Base-by-base conservation (phyloP, 2,329 filamentous ascomycete species). In the Aspergillus clavatus region DNA sequence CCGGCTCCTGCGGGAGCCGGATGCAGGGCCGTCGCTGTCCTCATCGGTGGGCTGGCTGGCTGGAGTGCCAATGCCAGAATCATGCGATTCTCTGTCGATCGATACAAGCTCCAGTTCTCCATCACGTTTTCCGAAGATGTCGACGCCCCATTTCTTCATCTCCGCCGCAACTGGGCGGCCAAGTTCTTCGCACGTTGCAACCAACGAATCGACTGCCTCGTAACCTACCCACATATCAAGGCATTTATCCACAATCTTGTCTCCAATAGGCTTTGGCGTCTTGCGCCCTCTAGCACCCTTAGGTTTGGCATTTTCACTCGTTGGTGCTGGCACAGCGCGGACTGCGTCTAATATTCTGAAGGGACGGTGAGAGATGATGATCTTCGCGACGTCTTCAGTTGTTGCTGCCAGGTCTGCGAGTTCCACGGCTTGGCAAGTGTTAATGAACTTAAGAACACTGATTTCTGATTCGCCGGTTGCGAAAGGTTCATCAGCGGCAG, bases 321-420 rank as follows among this genome's bases (percentile, higher is more conserved):
- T 19, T 5, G 62, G 62, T 37, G 77, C 65, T 23, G 81, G 80
- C 18, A 95, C 80, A 7, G 73, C 74, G 40, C 83, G 78, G 6
- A 91, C 82, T 12, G 81, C 77, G 10, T 80, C 74, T 5, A 96
- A 68, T 36, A 71, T 76, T 3, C 63, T 64, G 62, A 95, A 97
- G 0, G 91, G 91, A 7, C 88, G 82, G 50, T 86, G 78, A 1
- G 80, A 78, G 8, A 95, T 71, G 44, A 97, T 77, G 11, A 81
- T 68, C 35, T 83, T 76, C 1, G 90, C 83, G 38, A 83, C 76
- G 5, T 83, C 80, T 53, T 85, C 78, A 27, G 85, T 83, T 48
- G 86, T 82, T 24, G 83, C 83, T 0, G 88, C 88, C 49, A 96
- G 83, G 55, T 95, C 90, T 1, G 86, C 81, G 33, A 98, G 78